A percentile compares a stretch with the other conserved stretches of the same genome.
phyloP scores from a whole-genome alignment of 2,329 filamentous ascomycete genomes.

The Venturia oleaginea region DNA sequence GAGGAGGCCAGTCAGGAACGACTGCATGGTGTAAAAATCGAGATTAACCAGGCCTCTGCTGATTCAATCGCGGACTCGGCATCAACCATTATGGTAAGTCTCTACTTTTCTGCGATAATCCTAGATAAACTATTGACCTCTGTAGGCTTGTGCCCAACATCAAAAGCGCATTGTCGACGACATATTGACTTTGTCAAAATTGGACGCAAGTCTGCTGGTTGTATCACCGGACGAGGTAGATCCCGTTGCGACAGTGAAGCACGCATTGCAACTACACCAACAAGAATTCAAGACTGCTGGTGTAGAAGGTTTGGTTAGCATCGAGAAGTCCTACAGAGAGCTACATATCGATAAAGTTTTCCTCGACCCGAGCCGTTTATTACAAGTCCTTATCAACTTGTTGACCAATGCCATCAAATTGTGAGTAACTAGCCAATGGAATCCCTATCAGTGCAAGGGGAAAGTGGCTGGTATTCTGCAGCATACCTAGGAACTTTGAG shows the following conservation, averaged over 20 bases:
- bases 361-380: constrained; percentile 12
- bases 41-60: constrained; percentile 15
- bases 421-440: neutral
- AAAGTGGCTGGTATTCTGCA: neutral
- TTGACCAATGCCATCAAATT: constrained; percentile 15
- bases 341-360: constrained; percentile 8
- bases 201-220: constrained; percentile 11
- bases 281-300: constrained; percentile 4
- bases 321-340: constrained; percentile 10
- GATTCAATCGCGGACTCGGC: constrained; percentile 27
- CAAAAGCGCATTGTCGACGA: constrained; percentile 34
- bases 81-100: constrained; percentile 31
- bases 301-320: constrained; percentile 2
- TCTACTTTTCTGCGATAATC: too few relatives aligned
- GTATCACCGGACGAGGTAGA: constrained; percentile 8
- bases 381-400: constrained; percentile 13
- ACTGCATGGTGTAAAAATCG: constrained; percentile 17
- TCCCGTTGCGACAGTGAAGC: constrained; percentile 4
- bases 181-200: constrained; percentile 12
- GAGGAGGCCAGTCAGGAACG: neutral
- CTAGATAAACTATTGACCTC: too few relatives aligned
- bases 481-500: neutral
- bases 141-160: constrained; percentile 39
- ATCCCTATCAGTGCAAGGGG: neutral
- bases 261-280: constrained; percentile 10